Base-by-base conservation (phyloP, 1,284 basidiomycete genomes). In the Trametes versicolor region DNA sequence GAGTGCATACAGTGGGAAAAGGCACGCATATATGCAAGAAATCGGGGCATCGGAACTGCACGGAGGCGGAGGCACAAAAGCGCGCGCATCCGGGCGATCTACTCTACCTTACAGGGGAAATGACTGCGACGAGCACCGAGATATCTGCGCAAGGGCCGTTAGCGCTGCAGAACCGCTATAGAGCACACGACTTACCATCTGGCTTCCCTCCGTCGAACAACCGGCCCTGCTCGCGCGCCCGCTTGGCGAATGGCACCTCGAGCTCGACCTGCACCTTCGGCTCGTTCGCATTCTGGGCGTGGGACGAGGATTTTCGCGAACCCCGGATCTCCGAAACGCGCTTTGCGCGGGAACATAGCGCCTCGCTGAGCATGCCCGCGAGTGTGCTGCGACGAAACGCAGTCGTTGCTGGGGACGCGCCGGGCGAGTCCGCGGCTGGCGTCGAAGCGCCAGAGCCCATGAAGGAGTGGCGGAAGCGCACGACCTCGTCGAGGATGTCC, bases 401-500 rank as follows among this genome's bases (percentile, higher is more conserved):
- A 5, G 73, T 66, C 27, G 72, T 60, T n/a, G 64, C 69, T 8
- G 66, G 27, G 15, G 63, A 37, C 6, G 64, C 29, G 9, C 17
- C 15, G 2, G 52, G 45, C 36, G n/a, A 48, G 34, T 21, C 43
- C 27, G 25, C 36, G 2, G 23, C 23, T 21, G 54, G 41, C 1
- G 57, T 50, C 32, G 59, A 34, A 3, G 43, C 12, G 21, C 57
- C 29, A 8, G 64, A n/a, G 12, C 63, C 39, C 21, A 80, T 71
- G 72, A 81, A 83, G 29, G 80, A 76, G 55, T 77, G 78, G 21
- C 86, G 82, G 75, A 95, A 93, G 49, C 90, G 83, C 15, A 86
- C 80, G 13, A 98, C 92, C 72, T 96, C 94, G 69, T 98, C 96
- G 15, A 98, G 80, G 29, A 99, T 92, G 68, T 98, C 97, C 73